These are phyloP conservation scores for Microcera coccophila DNA, from an alignment of 2,329 filamentous ascomycete species.

Conservation along the genomic window DNA sequence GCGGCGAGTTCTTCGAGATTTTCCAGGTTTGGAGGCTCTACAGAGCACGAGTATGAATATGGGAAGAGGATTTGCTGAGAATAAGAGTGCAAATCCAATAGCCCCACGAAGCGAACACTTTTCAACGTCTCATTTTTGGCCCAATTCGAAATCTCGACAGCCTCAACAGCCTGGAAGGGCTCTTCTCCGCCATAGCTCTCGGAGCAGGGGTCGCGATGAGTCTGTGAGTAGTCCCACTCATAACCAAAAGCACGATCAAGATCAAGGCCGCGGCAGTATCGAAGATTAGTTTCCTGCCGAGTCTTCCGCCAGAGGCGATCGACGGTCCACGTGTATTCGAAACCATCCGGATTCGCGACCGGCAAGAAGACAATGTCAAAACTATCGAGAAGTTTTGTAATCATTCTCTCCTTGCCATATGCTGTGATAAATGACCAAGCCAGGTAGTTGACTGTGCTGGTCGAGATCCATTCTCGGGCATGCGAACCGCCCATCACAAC, in stretches of 20 bases:
- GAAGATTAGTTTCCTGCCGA: conserved; percentile 73
- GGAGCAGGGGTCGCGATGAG: conserved; percentile 75
- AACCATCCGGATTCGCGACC: conserved; percentile 87
- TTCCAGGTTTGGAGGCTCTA: conserved; percentile 78
- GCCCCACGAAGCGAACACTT: conserved; percentile 73
- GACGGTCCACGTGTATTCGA: conserved; percentile 86
- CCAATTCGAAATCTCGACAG: conserved; percentile 73
- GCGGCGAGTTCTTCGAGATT: conserved; percentile 87
- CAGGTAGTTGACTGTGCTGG: conserved; percentile 84
- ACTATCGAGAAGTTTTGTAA: conserved; percentile 73
- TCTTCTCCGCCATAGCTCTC: conserved; percentile 82
- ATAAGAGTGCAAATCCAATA: conserved; percentile 90
- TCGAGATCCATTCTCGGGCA: conserved; percentile 94
- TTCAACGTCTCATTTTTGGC: conserved; percentile 72
- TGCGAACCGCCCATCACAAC: conserved; percentile 84
- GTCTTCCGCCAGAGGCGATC: conserved; percentile 97
- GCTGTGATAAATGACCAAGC: conserved; percentile 83
- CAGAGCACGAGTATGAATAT: conserved; percentile 78
- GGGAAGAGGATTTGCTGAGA: conserved; percentile 93
- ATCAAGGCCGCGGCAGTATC: conserved; percentile 83
- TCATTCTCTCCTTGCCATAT: conserved; percentile 67
- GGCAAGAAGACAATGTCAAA: conserved; percentile 90
- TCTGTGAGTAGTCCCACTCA: conserved; percentile 69
- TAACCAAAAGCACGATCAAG: conserved; percentile 84
- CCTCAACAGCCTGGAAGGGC: conserved; percentile 80